Evolutionary conservation across 768 basidiomycete genomes (phyloP).

Genomic region (Rhizopogon vulgaris): DNA sequence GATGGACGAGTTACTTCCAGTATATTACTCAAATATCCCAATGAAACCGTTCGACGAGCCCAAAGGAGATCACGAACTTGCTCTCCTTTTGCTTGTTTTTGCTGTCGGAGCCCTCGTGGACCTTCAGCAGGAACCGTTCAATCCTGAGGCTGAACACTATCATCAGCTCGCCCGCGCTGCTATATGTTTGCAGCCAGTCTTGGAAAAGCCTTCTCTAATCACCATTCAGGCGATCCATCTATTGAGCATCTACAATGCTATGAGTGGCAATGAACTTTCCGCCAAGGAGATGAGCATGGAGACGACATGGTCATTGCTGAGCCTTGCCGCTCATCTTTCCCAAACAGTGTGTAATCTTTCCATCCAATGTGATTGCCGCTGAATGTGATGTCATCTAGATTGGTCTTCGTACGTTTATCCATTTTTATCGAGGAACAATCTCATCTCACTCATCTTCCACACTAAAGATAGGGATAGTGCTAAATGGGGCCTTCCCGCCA

Average conservation of each 20-base stretch:
- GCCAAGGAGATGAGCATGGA: slow-evolving; percentile 65
- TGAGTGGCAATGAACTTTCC: slow-evolving; percentile 56
- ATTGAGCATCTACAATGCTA: slow-evolving; percentile 62
- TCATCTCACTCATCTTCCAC: slow-evolving; percentile 6
- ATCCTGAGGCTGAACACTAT: slow-evolving; percentile 51
- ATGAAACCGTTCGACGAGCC: slow-evolving; percentile 28
- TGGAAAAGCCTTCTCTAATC: slow-evolving; percentile 65
- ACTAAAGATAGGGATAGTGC: slow-evolving; percentile 54
- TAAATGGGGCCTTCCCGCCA: slow-evolving; percentile 55
- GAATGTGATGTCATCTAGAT: slow-evolving; percentile 34
- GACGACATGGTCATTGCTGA: slow-evolving; percentile 62
- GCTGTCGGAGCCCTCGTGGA: slow-evolving; percentile 48
- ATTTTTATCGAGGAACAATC: slow-evolving; percentile 5
- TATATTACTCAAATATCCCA: slow-evolving; percentile 29
- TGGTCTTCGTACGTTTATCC: slow-evolving; percentile 54
- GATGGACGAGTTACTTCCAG: slow-evolving; percentile 34
- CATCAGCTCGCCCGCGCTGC: slow-evolving; percentile 62
- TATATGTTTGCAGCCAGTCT: slow-evolving; percentile 57
- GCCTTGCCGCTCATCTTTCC: slow-evolving; percentile 58
- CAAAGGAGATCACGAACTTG: slow-evolving; percentile 42
- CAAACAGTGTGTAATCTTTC: slow-evolving; percentile 46
- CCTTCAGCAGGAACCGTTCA: slow-evolving; percentile 21
- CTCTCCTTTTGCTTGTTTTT: slow-evolving; percentile 42
- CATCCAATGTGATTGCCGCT: slow-evolving; percentile 2
- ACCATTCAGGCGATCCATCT: slow-evolving; percentile 68